Evolutionary conservation across 106 monocot species (phyloP), one percentile per base, ranked within the genome.

Genomic region (Platanthera guangdongensis): DNA sequence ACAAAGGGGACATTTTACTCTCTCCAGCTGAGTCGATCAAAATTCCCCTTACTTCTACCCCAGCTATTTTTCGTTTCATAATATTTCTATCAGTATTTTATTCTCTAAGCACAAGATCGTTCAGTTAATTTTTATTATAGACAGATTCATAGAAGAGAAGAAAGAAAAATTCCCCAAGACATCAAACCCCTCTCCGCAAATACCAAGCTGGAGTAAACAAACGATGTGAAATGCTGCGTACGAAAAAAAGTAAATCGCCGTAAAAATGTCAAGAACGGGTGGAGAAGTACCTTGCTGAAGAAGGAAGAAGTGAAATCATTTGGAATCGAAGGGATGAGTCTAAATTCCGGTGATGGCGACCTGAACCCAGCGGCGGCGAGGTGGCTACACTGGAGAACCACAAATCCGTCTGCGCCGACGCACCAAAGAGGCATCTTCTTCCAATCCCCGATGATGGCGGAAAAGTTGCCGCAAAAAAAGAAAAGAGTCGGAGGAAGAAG

Each of bases 351-450:
- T 6, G 74, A 5, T 52, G 74, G 74, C 11, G 50, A 74, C 46
- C 74, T 74, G 52, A 74, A 74, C 12, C 74, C 51, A 0, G 74
- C 21, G 52, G 74, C 52, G 52, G 8, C 8, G 18, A 53, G 9
- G 52, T 30, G 53, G 52, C 53, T 18, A 22, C 22, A 52, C 22
- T 51, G 52, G 52, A 74, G 21, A 22, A 52, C 52, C 9, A 52
- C 21, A 1, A 52, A 9, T 19, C 74, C 74, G 47, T 74, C 74
- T 22, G 74, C 74, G 7, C 47, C 74, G 11, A 14, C 74, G 25
- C 25, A 51, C 51, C 74, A 74, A 74, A 74, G 21, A 51, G 52
- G 52, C 74, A 74, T 74, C 52, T 51, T 74, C 30, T 19, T 52
- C 47, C 70, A 39, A 30, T 11, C 3, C 12, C 10, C 32, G 39